Evolutionary conservation across 2,329 filamentous ascomycete species (phyloP), one percentile per base, ranked within the genome.

Genomic region (Incumbomyces lentus): DNA sequence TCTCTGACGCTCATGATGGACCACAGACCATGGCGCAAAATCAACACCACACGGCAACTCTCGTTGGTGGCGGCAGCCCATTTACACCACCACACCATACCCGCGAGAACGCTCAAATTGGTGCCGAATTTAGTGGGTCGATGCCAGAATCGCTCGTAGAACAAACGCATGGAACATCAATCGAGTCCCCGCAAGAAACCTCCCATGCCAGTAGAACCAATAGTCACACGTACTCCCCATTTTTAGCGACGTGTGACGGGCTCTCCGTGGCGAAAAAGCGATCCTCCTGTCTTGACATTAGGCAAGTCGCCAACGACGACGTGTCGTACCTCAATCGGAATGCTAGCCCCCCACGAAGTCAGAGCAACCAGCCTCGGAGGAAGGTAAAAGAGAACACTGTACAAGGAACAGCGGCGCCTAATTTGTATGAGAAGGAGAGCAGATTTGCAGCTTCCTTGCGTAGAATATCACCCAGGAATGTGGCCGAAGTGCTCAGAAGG

Each of bases 71-170:
- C 6, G 33, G 33, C 11, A 8, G 22, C 14, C 12, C 17, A 52
- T 11, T 42, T 46, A n/a, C 40, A 38, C 3, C 18, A 42, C 17
- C 31, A 5, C 13, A 18, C n/a, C 41, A 44, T 34, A 17, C 35
- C 17, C 60, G 65, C 16, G 68, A 70, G 53, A 50, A 61, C 39
- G 60, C 67, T 3, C 63, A 69, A 39, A 61, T 63, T 26, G 51
- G 62, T 10, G 16, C 3, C 17, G 32, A 35, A 3, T 32, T 14
- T 10, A 35, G 31, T 12, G 26, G 29, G n/a, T 19, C 2, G 8
- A 3, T 36, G 6, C 17, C 30, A 11, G 8, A 19, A 17, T 8
- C 8, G 16, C 6, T 29, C 6, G 11, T 3, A 22, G 38, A 40
- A 6, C 13, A 11, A 14, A 8, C 31, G 11, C 22, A 3, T 5